Evolutionary conservation across 2,329 filamentous ascomycete genomes (phyloP).

Genomic region (Alternaria gansuensis): DNA sequence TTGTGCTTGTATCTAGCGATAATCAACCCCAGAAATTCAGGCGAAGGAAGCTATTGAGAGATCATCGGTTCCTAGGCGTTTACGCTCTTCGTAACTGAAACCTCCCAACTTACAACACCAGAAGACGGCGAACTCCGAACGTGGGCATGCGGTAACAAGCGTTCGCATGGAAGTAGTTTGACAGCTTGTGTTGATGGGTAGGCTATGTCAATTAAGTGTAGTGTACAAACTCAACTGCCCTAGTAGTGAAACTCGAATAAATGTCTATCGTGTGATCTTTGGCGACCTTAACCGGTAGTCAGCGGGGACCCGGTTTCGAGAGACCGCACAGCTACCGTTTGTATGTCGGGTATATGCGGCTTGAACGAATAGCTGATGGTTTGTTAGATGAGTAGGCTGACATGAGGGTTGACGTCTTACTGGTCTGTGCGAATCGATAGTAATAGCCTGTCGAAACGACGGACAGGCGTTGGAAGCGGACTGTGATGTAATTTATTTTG

Average conservation of each 20-base stretch:
- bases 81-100: too few species aligned
- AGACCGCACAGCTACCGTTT: neutral
- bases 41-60: too few species aligned
- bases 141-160: too few species aligned
- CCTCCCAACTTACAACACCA: too few species aligned
- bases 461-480: conserved; percentile 5
- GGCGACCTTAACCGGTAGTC: neutral
- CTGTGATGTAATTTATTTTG: conserved; percentile 6
- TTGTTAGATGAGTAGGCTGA: neutral
- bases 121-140: too few species aligned
- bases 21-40: too few species aligned
- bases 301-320: conserved; percentile 10
- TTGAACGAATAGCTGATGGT: neutral
- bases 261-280: neutral
- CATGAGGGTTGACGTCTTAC: conserved; percentile 5
- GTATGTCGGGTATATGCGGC: conserved; percentile 3
- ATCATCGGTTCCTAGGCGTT: too few species aligned
- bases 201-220: neutral
- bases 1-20: too few species aligned
- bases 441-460: conserved; percentile 7
- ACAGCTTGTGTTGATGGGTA: too few species aligned
- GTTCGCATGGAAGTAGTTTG: too few species aligned
- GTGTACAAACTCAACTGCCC: neutral
- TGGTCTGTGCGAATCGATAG: conserved; percentile 12
- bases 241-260: neutral